Evolutionary conservation across 352 stramenopile species (phyloP).

Genomic region (Phytopythium vexans): DNA sequence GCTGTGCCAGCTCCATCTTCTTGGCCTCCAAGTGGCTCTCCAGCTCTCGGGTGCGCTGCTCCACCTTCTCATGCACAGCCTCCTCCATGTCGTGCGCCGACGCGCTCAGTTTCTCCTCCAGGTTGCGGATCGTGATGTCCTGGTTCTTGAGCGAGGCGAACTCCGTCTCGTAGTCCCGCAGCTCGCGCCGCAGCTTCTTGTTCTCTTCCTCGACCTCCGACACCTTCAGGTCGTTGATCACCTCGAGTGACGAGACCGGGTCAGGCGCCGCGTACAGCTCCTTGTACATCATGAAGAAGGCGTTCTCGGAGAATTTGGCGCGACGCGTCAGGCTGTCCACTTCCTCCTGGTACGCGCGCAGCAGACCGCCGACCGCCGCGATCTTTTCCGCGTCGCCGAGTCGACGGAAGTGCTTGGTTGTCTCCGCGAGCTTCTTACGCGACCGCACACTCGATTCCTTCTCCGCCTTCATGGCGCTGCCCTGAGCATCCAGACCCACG

Average conservation of each 20-base stretch:
- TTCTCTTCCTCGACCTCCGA: conserved; percentile 90
- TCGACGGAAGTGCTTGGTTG: conserved; percentile 80
- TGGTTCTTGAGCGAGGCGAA: conserved; percentile 96
- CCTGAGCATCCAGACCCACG: conserved; percentile 70
- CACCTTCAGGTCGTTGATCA: conserved; percentile 53
- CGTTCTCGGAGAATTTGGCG: conserved; percentile 90
- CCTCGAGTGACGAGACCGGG: conserved; percentile 66
- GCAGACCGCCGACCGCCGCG: conserved; percentile 38
- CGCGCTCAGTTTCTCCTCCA: conserved; percentile 88
- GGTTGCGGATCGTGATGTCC: conserved; percentile 95
- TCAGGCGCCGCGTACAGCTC: conserved; percentile 84
- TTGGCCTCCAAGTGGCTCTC: conserved; percentile 68
- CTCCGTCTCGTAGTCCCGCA: conserved; percentile 93
- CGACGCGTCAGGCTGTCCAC: conserved; percentile 90
- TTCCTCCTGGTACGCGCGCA: conserved; percentile 92
- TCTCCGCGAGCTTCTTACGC: conserved; percentile 83
- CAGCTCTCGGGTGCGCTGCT: conserved; percentile 57
- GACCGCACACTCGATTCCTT: conserved; percentile 78
- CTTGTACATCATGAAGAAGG: conserved; percentile 88
- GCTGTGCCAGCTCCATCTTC: conserved; percentile 72
- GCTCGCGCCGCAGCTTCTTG: conserved; percentile 83
- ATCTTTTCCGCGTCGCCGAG: conserved; percentile 74
- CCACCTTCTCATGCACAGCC: conserved; percentile 53
- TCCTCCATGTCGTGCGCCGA: conserved; percentile 76
- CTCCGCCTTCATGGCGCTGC: conserved; percentile 77